Base-by-base conservation (phyloP, 2,329 filamentous ascomycete species). In the Pseudocercospora ulei region DNA sequence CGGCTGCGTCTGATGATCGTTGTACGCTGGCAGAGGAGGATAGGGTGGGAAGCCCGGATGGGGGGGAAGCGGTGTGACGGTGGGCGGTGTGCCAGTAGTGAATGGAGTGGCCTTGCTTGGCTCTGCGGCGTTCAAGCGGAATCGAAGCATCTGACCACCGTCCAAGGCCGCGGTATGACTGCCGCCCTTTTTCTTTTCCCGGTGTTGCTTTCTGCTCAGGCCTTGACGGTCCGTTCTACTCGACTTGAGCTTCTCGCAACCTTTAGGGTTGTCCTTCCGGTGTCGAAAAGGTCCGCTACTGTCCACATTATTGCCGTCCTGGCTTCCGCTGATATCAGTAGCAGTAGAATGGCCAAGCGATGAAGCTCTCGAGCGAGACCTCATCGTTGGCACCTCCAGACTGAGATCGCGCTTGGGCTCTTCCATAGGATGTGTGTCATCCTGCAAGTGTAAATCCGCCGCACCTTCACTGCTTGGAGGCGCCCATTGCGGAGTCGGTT, bases 321-420 rank as follows among this genome's bases (percentile, higher is more conserved):
- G 39, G 12, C 39, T 49, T 8, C 38, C 48, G 14, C 39, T 49
- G 7, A 43, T 41, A 14, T 51, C 49, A 7, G 44, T 43, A 2
- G 25, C 38, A 3, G 48, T 45, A 6, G 44, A 48, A 12, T 48
- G 48, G 5, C 43, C 43, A 11, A 42, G 37, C 6, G 49, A 51
- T n/a, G 49, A 49, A 14, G 39, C 43, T 30, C 47, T 41, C 6
- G 49, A 49, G 8, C 35, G 44, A n/a, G 44, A 17, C 24, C 42
- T 43, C 8, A 18, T 38, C 14, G 35, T 27, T 16, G 35, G 19
- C 23, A 18, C 14, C 14, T 39, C 35, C 11, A 18, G 20, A 26
- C 23, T 41, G 16, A 35, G 24, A 4, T 24, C 24, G 12, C 28
- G 26, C 29, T 17, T 27, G 14, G 35, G 22, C 7, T 36, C 25